Base-by-base conservation (phyloP, 306 rosid genomes). In the Acacia melanoxylon region DNA sequence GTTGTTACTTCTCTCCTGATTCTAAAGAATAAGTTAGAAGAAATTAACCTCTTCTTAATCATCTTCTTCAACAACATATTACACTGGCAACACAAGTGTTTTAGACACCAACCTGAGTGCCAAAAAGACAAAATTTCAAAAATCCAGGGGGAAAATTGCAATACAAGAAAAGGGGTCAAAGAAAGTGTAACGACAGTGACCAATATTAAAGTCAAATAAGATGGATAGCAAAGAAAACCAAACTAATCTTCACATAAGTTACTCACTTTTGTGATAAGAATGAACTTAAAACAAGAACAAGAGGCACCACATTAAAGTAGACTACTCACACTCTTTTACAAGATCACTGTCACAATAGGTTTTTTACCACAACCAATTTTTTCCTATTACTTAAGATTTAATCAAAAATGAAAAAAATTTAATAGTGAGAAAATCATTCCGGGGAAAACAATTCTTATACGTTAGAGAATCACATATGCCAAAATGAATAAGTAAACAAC, bases 1-100 rank as follows among this genome's bases (percentile, higher is more conserved):
- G 82, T 70, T 19, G 89, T 75, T 35, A 78, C 63, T 72, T 68
- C 41, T 37, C 82, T 83, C 73, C 82, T 80, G 80, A 68, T 71
- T 78, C 15, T 81, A 62, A 81, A 29, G 81, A 79, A 61, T 20
- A 52, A n/a, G 37, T 45, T 44, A 72, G 24, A 78, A 54, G 76
- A 74, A 75, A 29, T 25, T 8, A 74, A 63, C 40, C 27, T 63
- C 56, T 74, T 78, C 85, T 46, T 67, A 58, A 74, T 73, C 91
- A 88, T 87, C 51, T 45, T 82, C 61, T 45, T 74, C 33, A 35
- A 20, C 14, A 17, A 20, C 54, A 5, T 4, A 37, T 22, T 48
- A 10, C 31, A 48, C 6, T 17, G 65, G 45, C 63, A 74, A 29
- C 6, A 13, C 77, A 49, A 31, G 65, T 29, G 27, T 49, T 33